These are phyloP conservation scores for Pichia sp. DNA, from an alignment of 1,139 yeast species.

Conservation along the genomic window DNA sequence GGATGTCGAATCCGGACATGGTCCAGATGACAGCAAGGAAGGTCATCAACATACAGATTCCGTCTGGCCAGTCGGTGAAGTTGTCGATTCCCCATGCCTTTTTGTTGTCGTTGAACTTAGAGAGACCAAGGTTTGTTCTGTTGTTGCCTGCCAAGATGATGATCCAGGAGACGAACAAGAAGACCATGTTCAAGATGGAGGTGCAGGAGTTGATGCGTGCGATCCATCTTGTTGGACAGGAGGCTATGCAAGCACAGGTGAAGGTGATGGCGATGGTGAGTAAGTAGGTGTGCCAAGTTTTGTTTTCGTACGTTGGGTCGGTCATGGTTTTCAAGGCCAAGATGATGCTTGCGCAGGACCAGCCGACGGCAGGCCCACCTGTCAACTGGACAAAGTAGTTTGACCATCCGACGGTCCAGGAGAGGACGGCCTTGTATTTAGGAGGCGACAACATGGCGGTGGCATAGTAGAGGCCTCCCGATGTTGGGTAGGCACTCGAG, in stretches of 20 bases:
- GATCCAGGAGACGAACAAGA: conserved; percentile 52
- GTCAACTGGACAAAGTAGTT: conserved; percentile 55
- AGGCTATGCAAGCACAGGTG: conserved; percentile 46
- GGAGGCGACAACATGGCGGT: conserved; percentile 49
- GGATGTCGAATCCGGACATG: conserved; percentile 72
- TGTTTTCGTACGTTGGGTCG: conserved; percentile 37
- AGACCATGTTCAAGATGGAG: conserved; percentile 47
- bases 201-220: conserved; percentile 54
- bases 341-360: conserved; percentile 56
- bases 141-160: conserved; percentile 56
- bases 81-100: conserved; percentile 58
- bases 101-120: conserved; percentile 49
- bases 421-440: conserved; percentile 47
- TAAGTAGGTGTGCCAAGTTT: conserved; percentile 48
- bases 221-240: conserved; percentile 50
- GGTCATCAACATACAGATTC: conserved; percentile 55
- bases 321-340: conserved; percentile 43
- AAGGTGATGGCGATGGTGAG: conserved; percentile 50
- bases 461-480: conserved; percentile 63
- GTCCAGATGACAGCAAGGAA: conserved; percentile 71
- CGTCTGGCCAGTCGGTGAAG: conserved; percentile 65
- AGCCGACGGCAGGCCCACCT: conserved; percentile 59
- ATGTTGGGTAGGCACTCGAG: conserved; percentile 63
- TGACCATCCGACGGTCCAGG: conserved; percentile 59
- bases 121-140: conserved; percentile 31